phyloP scores from a whole-genome alignment of 495 filamentous ascomycete species.

The Oidiodendron maius region DNA sequence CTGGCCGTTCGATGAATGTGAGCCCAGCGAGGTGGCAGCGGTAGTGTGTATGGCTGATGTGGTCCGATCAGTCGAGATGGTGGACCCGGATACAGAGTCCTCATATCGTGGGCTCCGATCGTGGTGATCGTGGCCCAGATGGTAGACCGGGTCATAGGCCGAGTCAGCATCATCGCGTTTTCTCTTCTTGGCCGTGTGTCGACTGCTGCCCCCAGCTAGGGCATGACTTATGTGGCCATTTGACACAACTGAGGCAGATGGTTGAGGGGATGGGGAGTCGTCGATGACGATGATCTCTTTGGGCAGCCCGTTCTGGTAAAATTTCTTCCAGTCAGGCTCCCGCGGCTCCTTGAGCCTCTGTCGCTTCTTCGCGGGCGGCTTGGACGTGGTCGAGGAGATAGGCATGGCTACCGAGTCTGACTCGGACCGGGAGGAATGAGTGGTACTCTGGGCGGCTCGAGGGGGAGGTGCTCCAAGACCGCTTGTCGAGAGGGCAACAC shows the following conservation, averaged over 20 bases:
- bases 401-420: constrained; percentile 30
- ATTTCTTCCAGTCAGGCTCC: constrained; percentile 77
- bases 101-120: constrained; percentile 63
- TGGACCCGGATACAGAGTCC: constrained; percentile 61
- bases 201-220: constrained; percentile 14
- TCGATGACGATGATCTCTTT: constrained; percentile 95
- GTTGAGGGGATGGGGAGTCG: constrained; percentile 51
- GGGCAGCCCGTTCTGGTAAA: constrained; percentile 89
- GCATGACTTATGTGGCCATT: constrained; percentile 8
- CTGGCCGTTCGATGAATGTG: constrained; percentile 52
- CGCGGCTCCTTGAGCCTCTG: constrained; percentile 36
- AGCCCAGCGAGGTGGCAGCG: constrained; percentile 83
- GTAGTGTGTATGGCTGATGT: constrained; percentile 81
- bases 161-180: constrained; percentile 35
- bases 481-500: constrained; percentile 16
- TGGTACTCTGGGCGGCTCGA: constrained; percentile 13
- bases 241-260: constrained; percentile 16
- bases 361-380: constrained; percentile 38
- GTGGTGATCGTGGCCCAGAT: constrained; percentile 59
- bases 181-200: constrained; percentile 40
- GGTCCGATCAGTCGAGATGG: constrained; percentile 77
- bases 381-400: constrained; percentile 20
- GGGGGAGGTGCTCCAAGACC: constrained; percentile 17
- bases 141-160: constrained; percentile 57
- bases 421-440: constrained; percentile 13